Percentiles rank a stretch among this genome's conserved stretches.
Conservation (phyloP, 1,284 basidiomycete species). For the Tetrapyrgos nigripes region DNA sequence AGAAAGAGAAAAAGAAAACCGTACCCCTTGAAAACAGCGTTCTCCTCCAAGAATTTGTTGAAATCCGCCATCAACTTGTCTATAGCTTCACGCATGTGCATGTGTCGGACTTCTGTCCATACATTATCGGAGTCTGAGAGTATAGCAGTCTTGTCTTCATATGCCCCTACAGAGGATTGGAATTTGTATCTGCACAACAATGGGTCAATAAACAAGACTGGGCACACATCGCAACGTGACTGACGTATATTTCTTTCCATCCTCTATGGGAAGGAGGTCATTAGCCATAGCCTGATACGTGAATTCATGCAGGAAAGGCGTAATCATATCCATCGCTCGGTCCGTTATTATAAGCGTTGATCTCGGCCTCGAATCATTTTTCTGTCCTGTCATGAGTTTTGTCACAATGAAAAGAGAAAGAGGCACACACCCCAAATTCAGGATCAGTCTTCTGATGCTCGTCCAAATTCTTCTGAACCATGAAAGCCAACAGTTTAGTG, state of each 20-base stretch:
- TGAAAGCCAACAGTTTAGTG: slow-evolving; percentile 80
- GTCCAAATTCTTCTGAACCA: slow-evolving; percentile 84
- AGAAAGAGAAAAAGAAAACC: no score
- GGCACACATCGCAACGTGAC: slow-evolving; percentile 31
- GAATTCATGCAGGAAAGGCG: slow-evolving; percentile 96
- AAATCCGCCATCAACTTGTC: slow-evolving; percentile 97
- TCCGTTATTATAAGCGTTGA: slow-evolving; percentile 93
- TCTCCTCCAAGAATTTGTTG: slow-evolving; percentile 91
- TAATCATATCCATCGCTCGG: slow-evolving; percentile 91
- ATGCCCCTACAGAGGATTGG: slow-evolving; percentile 80
- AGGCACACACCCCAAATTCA: slow-evolving; percentile 77
- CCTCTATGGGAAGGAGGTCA: slow-evolving; percentile 88
- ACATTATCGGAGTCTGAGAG: slow-evolving; percentile 89
- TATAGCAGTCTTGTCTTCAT: slow-evolving; percentile 87
- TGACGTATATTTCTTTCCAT: slow-evolving; percentile 88
- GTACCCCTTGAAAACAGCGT: slow-evolving; percentile 89
- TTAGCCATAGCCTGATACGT: slow-evolving; percentile 99
- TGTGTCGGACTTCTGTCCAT: slow-evolving; percentile 92
- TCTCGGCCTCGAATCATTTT: slow-evolving; percentile 78
- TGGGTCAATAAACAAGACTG: not conserved
- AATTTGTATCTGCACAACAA: slow-evolving; percentile 76
- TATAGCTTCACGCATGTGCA: slow-evolving; percentile 99
- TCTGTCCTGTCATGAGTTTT: slow-evolving; percentile 44
- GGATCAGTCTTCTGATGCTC: slow-evolving; percentile 86
- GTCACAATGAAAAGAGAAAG: not conserved